phyloP scores from a whole-genome alignment of 371 early-diverging fungal species.

The Mortierella sp. region DNA sequence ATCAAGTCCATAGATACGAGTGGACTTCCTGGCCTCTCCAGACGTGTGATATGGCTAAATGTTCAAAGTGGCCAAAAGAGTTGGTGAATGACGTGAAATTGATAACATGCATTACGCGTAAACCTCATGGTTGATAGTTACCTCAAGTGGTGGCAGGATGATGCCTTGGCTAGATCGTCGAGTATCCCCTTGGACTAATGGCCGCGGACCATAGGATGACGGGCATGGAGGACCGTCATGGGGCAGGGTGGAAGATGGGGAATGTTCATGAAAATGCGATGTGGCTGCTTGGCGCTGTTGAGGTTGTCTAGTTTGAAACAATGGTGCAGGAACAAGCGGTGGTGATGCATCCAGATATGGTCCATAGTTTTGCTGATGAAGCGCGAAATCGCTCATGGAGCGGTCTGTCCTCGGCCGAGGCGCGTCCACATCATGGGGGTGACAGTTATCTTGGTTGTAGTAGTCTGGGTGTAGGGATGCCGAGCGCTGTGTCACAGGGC shows the following conservation, averaged over 20 bases:
- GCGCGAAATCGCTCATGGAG: constrained; percentile 43
- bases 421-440: constrained; percentile 24
- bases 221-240: constrained; percentile 11
- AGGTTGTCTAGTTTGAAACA: constrained; percentile 19
- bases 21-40: constrained; percentile 14
- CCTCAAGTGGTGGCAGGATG: constrained; percentile 37
- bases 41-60: constrained; percentile 12
- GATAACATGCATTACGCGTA: too few species aligned
- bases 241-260: background rate
- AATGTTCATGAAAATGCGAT: constrained; percentile 10
- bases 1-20: constrained; percentile 42
- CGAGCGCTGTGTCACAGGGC: constrained; percentile 29
- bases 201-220: constrained; percentile 5
- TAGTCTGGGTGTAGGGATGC: constrained; percentile 9
- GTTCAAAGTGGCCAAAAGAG: background rate
- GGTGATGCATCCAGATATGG: constrained; percentile 47
- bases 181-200: constrained; percentile 24
- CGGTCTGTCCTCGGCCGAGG: constrained; percentile 13
- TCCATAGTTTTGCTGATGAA: constrained; percentile 53
- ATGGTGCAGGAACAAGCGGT: constrained; percentile 14
- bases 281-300: background rate
- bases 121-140: constrained; percentile 1
- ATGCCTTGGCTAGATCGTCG: constrained; percentile 29
- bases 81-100: too few species aligned
- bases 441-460: constrained; percentile 18